A percentile compares a stretch with the other conserved stretches of the same genome.
phyloP scores from a whole-genome alignment of 441 rosid species.

The Adansonia madagascariensis region DNA sequence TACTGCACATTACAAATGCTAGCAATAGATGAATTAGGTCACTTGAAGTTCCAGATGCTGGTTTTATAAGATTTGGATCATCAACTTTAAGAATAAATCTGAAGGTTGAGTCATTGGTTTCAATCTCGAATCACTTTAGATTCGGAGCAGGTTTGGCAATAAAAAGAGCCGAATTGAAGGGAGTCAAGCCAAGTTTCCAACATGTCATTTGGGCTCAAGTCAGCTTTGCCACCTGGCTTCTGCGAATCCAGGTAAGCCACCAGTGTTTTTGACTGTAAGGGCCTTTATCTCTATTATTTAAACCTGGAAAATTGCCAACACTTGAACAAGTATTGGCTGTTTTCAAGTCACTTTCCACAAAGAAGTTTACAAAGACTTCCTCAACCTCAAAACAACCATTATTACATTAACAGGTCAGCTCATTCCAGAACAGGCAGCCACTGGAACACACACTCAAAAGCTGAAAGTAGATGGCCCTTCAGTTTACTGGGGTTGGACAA shows the following conservation, averaged over 20 bases:
- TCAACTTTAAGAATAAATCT: background rate
- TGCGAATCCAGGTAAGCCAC: background rate
- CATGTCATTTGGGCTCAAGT: background rate
- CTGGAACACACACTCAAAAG: background rate
- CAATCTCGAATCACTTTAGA: background rate
- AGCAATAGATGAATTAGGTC: background rate
- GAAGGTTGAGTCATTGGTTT: too few species aligned
- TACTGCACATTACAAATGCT: background rate
- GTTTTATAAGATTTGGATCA: background rate
- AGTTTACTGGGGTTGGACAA: conserved; percentile 47
- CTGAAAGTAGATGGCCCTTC: background rate
- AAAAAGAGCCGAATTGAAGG: background rate
- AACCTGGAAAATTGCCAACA: background rate
- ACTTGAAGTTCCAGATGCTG: conserved; percentile 19
- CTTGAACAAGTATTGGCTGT: background rate
- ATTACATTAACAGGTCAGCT: background rate
- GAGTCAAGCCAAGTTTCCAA: background rate
- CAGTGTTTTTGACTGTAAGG: background rate
- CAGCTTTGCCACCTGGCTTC: background rate
- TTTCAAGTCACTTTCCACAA: background rate
- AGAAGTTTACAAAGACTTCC: background rate
- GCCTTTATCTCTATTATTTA: background rate
- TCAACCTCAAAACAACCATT: conserved; percentile 1
- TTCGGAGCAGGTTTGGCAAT: background rate
- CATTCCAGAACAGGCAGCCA: background rate